A percentile compares a stretch with the other conserved stretches of the same genome.
phyloP scores from a whole-genome alignment of 148 eudicot species.

The Oxyria digyna region DNA sequence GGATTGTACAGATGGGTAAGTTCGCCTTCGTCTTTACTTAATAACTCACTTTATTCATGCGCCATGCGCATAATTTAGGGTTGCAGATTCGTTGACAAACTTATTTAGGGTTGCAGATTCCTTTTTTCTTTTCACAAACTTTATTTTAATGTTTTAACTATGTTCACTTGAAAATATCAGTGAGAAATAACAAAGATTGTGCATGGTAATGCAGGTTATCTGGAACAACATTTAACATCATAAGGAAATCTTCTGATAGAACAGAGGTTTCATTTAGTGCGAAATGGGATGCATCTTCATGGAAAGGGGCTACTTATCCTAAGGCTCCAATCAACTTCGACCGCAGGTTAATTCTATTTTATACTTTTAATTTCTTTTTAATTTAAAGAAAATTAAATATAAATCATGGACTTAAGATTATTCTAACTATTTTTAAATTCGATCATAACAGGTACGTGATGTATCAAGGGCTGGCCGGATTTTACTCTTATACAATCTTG shows the following conservation, averaged over 20 bases:
- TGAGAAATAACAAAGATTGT: background rate
- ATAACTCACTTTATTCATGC: too few species aligned
- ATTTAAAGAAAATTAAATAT: too few species aligned
- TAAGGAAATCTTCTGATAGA: constrained; percentile 30
- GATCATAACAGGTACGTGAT: constrained; percentile 18
- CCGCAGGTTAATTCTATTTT: constrained; percentile 27
- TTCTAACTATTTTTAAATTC: background rate
- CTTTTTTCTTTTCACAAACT: too few species aligned
- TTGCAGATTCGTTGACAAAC: too few species aligned
- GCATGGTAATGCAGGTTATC: constrained; percentile 23
- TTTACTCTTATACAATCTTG: constrained; percentile 33
- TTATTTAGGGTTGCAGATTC: too few species aligned
- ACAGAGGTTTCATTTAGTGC: constrained; percentile 48
- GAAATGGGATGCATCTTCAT: constrained; percentile 22
- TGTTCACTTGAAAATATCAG: background rate
- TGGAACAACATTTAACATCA: constrained; percentile 32
- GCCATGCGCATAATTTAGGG: too few species aligned
- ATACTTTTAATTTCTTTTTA: too few species aligned
- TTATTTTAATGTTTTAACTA: too few species aligned
- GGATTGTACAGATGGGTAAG: background rate
- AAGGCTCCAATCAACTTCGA: constrained; percentile 26
- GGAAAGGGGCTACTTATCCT: constrained; percentile 14
- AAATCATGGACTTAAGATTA: too few species aligned
- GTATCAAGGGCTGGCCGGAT: constrained; percentile 36
- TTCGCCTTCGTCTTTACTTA: too few species aligned